Conservation (phyloP, 306 rosid genomes). For the Delonix regia region DNA sequence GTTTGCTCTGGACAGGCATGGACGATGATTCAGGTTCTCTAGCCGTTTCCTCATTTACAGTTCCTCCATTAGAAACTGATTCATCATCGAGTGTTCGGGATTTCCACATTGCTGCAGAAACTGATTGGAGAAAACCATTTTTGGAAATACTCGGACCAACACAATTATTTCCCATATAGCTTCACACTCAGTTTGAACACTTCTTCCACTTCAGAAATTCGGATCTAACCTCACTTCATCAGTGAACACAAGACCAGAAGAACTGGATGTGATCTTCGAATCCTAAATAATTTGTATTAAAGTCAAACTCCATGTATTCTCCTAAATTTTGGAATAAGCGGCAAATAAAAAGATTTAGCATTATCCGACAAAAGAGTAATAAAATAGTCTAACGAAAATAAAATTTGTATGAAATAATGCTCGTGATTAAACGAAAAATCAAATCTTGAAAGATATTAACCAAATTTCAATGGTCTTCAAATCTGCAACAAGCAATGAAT, state of each 20-base stretch:
- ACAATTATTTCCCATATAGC: slow-evolving; percentile 87
- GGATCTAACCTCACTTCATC: slow-evolving; percentile 51
- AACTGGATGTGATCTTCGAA: slow-evolving; percentile 53
- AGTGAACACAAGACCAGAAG: slow-evolving; percentile 44
- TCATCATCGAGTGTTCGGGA: slow-evolving; percentile 56
- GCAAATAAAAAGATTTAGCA: slow-evolving; percentile 38
- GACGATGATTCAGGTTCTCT: slow-evolving; percentile 62
- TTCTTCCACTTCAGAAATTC: slow-evolving; percentile 41
- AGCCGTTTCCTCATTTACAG: slow-evolving; percentile 44
- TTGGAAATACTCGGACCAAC: slow-evolving; percentile 89
- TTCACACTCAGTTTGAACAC: slow-evolving; percentile 39
- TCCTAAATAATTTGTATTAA: slow-evolving; percentile 31
- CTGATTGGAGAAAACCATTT: slow-evolving; percentile 85
- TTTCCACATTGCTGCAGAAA: slow-evolving; percentile 95
- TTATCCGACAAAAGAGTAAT: slow-evolving; percentile 15
- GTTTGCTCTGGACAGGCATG: slow-evolving; percentile 77
- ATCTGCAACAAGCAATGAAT: slow-evolving; percentile 16
- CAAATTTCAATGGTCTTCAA: background rate
- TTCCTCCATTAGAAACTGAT: slow-evolving; percentile 62
- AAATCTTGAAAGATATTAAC: background rate
- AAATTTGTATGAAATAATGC: slow-evolving; percentile 19
- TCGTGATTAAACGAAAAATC: background rate
- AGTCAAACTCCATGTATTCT: slow-evolving; percentile 58
- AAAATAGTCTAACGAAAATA: background rate
- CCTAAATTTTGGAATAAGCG: slow-evolving; percentile 12